Conservation (phyloP, 306 rosid genomes). For the Cicer pinnatifidum region DNA sequence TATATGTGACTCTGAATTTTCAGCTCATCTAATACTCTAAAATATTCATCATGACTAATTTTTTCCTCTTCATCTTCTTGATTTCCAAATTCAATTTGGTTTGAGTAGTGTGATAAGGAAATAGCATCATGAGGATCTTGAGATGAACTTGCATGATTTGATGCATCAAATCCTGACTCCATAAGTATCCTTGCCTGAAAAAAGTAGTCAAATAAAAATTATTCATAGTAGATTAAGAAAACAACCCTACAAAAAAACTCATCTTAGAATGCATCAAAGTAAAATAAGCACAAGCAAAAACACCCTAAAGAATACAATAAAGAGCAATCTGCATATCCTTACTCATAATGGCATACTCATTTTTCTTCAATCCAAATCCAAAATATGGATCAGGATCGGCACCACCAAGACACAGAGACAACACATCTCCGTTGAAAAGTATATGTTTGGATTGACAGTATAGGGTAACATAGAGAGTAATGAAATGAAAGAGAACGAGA, state of each 20-base stretch:
- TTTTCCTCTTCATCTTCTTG: slow-evolving; percentile 48
- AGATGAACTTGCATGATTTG: slow-evolving; percentile 42
- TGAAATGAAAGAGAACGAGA: too few species aligned
- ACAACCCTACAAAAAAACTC: background rate
- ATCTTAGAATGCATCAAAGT: slow-evolving; percentile 14
- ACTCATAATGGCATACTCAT: background rate
- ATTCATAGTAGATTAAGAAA: slow-evolving; percentile 19
- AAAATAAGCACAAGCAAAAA: background rate
- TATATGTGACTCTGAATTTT: slow-evolving; percentile 56
- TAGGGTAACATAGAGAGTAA: too few species aligned
- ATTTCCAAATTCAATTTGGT: slow-evolving; percentile 47
- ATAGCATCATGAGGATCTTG: slow-evolving; percentile 43
- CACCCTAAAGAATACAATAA: background rate
- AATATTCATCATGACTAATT: slow-evolving; percentile 69
- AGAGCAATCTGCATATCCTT: background rate
- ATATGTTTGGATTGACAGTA: too few species aligned
- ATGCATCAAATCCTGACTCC: slow-evolving; percentile 57
- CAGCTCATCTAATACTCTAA: slow-evolving; percentile 70
- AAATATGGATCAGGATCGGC: background rate
- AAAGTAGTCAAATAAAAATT: slow-evolving; percentile 22
- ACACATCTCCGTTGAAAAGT: background rate
- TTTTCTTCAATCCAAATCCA: slow-evolving; percentile 18
- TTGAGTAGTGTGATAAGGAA: slow-evolving; percentile 43
- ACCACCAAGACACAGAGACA: background rate
- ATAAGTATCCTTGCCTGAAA: slow-evolving; percentile 83